Evolutionary conservation across 306 rosid genomes (phyloP).

Genomic region (Hippophae tibetana): DNA sequence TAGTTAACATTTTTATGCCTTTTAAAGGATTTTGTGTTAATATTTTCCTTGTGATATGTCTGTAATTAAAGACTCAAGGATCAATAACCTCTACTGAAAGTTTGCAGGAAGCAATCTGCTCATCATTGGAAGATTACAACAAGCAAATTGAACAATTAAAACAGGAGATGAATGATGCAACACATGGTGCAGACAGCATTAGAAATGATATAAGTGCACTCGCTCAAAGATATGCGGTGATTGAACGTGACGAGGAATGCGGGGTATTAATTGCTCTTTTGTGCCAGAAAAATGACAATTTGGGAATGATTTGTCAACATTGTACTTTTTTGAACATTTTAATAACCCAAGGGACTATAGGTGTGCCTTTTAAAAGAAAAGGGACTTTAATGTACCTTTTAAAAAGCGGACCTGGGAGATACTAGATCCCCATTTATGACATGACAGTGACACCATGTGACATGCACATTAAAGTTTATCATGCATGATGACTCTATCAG

Average conservation of each 20-base stretch:
- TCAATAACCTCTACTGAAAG: constrained; percentile 11
- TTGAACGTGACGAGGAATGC: constrained; percentile 91
- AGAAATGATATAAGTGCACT: constrained; percentile 94
- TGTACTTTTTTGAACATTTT: neutral
- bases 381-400: no score
- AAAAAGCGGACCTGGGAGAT: no score
- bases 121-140: constrained; percentile 93
- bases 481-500: no score
- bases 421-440: no score
- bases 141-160: constrained; percentile 92
- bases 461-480: no score
- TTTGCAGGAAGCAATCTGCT: constrained; percentile 85
- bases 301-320: neutral
- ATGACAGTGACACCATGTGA: no score
- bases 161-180: constrained; percentile 97
- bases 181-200: constrained; percentile 94
- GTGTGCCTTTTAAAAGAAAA: no score
- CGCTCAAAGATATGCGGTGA: constrained; percentile 94
- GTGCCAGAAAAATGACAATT: constrained; percentile 6
- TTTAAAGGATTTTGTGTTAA: no score
- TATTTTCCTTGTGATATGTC: neutral
- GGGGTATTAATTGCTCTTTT: constrained; percentile 60
- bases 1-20: no score
- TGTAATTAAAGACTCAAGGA: neutral
- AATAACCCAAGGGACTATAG: no score